Evolutionary conservation across 2,329 filamentous ascomycete genomes (phyloP).

Genomic region (Clarireedia paspali): DNA sequence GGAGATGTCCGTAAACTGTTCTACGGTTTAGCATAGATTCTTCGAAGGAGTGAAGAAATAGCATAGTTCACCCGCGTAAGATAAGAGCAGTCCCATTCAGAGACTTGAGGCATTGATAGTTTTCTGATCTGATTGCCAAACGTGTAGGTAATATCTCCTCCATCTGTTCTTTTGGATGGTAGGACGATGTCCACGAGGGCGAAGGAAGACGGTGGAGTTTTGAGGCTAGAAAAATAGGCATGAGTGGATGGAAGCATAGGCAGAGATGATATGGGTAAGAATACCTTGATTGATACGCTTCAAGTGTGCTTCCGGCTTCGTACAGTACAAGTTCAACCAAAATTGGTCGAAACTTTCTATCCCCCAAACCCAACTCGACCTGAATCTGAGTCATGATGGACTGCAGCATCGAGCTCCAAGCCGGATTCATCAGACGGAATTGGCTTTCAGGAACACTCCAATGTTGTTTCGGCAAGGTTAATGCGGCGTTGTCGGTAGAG

Average conservation of each 20-base stretch:
- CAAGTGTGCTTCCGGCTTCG: background rate
- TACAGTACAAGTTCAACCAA: background rate
- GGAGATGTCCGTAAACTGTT: background rate
- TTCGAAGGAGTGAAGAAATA: background rate
- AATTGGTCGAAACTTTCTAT: background rate
- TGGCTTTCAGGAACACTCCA: background rate
- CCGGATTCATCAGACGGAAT: background rate
- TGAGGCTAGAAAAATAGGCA: no score
- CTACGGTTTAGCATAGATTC: no score
- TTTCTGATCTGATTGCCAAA: background rate
- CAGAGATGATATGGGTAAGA: no score
- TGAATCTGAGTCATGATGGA: background rate
- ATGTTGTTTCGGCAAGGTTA: background rate
- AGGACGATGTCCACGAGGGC: no score
- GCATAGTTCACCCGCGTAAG: background rate
- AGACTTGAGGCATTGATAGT: background rate
- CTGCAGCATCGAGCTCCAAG: background rate
- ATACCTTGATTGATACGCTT: background rate
- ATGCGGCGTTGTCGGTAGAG: background rate
- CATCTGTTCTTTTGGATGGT: background rate
- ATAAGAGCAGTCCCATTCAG: background rate
- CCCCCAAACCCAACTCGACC: background rate
- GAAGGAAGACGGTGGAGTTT: no score
- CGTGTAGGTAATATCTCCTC: background rate
- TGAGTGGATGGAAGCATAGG: no score